phyloP scores from a whole-genome alignment of 257 asterid genomes.

The Forsythia viridissima region DNA sequence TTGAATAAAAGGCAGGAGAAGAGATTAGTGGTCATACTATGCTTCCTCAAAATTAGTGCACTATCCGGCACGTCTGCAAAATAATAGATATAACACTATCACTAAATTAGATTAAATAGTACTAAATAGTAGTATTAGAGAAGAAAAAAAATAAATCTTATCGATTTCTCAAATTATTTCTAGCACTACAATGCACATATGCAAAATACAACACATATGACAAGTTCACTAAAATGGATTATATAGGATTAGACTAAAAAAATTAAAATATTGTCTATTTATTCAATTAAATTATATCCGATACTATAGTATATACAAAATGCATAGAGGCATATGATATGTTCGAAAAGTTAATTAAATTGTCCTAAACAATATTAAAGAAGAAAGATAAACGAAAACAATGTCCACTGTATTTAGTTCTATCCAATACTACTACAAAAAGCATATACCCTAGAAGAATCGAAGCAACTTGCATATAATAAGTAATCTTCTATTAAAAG shows the following conservation, averaged over 20 bases:
- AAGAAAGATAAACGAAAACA: no score
- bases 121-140: not conserved
- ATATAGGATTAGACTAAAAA: no score
- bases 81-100: not conserved
- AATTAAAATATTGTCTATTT: not conserved
- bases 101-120: not conserved
- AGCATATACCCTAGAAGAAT: slow-evolving; percentile 17
- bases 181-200: not conserved
- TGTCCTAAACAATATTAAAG: no score
- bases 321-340: not conserved
- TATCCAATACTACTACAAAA: not conserved
- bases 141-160: not conserved
- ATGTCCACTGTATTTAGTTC: no score
- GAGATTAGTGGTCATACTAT: slow-evolving; percentile 49
- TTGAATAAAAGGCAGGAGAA: slow-evolving; percentile 87
- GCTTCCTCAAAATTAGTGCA: slow-evolving; percentile 75
- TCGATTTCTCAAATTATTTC: no score
- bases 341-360: not conserved
- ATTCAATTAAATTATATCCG: not conserved
- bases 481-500: slow-evolving; percentile 1
- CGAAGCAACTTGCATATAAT: slow-evolving; percentile 16
- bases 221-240: not conserved
- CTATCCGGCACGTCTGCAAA: slow-evolving; percentile 90
- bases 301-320: not conserved
- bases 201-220: no score